Evolutionary conservation across 2,329 filamentous ascomycete species (phyloP), one percentile per base, ranked within the genome.

Genomic region (Phialemonium atrogriseum): DNA sequence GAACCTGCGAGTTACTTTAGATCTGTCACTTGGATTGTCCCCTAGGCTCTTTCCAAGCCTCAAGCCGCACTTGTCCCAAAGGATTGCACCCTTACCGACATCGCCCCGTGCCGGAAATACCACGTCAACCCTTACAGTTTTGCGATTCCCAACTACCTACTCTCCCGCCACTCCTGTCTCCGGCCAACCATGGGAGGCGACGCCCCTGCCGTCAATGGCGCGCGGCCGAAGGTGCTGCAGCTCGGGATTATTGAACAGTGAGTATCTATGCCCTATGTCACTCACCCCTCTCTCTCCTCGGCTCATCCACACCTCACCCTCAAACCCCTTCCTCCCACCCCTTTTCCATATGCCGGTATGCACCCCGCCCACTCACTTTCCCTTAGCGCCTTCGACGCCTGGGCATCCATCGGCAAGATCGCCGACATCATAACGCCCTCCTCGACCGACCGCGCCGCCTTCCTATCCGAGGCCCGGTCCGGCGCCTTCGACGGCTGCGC

Each of bases 401-500:
- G 79, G 77, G 51, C 68, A n/a, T 54, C 66, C 5, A 65, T 91
- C 34, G 58, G 62, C 31, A 54, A 67, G 14, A 55, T 83, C 13
- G 80, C 79, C 24, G 73, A 84, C n/a, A 55, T 88, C 25, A 45
- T 88, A 24, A 57, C 58, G 10, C 75, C 83, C 7, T 61, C 62
- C 38, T 64, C 83, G 8, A 75, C 61, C 13, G 74, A 67, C 52
- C 75, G 84, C 33, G 52, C 58, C 13, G 76, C 76, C 12, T 89
- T 93, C 55, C 59, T 89, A 32, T 52, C 71, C 28, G 81, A 89
- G 59, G 79, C 74, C 52, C 59, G 61, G 29, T 66, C 70, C 13
- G 82, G 82, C 13, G 63, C 65, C 19, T 64, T 86, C n/a, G 73
- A 84, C 41, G 77, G 73, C 38, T 70, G 78, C 19, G 49, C 70